Base-by-base conservation (phyloP, 2,329 filamentous ascomycete species). In the Paraphoma chrysanthemicola region DNA sequence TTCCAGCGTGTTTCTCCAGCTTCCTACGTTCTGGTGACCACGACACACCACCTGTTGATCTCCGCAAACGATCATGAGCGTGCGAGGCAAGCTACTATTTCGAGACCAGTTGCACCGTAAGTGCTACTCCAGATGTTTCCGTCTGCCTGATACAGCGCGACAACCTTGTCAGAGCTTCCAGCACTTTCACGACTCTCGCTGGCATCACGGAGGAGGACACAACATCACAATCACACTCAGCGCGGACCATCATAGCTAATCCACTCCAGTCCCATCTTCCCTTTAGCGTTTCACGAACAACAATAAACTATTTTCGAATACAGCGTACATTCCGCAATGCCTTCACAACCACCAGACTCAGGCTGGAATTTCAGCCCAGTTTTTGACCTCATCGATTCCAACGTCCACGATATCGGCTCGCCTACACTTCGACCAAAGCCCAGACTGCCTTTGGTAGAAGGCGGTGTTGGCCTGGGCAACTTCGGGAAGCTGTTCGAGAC, bases 321-420 rank as follows among this genome's bases (percentile, higher is more conserved):
- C 39, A 29, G 36, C 33, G 29, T 23, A 43, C 39, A 44, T 17
- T 16, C 18, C 43, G 53, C 54, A 53, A 77, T 77, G 74, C 72
- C 71, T 59, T 70, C 71, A 44, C 67, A 70, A 54, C 71, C 73
- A 14, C 57, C 69, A 44, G 70, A 73, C 51, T 75, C 74, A 53
- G 71, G 77, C 43, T 83, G 81, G 81, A 79, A 81, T 66, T 79
- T 82, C 52, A 75, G 78, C 54, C 72, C 78, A n/a, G 79, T 78
- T 39, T 71, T 80, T 52, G 74, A 79, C 38, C 72, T 82, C 38
- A 74, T 80, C 62, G 70, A 69, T 38, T 68, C 66, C 17, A 64
- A 70, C 47, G 53, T 57, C 36, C 62, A 67, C 39, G 51, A 69
- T 43, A 53, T 66, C 28, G 58, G 59, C 14, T 69, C 69, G 8